Evolutionary conservation across 305 asterid species (phyloP).

Genomic region (Lippia alba): DNA sequence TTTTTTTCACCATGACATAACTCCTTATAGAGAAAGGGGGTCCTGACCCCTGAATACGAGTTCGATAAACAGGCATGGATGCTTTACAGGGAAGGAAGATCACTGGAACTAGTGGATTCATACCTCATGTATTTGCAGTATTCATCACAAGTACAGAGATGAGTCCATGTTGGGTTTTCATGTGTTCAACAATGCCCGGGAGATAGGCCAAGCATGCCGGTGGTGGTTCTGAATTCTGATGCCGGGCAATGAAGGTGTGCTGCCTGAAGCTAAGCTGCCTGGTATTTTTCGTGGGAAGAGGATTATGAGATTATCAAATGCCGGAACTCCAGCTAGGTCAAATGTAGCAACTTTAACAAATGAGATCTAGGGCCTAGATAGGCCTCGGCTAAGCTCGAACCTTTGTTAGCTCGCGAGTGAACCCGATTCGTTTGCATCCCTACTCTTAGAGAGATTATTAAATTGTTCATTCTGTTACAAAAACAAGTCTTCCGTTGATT

Average conservation of each 20-base stretch:
- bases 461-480: background rate
- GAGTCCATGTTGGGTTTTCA: background rate
- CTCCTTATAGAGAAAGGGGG: background rate
- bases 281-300: background rate
- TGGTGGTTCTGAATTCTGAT: background rate
- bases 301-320: background rate
- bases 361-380: background rate
- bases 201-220: background rate
- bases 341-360: background rate
- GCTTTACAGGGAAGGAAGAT: background rate
- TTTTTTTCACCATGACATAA: too few relatives aligned
- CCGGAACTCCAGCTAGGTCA: background rate
- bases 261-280: background rate
- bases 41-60: background rate
- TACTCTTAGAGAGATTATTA: too few relatives aligned
- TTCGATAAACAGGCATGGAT: background rate
- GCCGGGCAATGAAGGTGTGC: background rate
- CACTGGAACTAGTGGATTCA: background rate
- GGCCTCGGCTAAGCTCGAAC: too few relatives aligned
- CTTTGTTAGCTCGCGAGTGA: too few relatives aligned
- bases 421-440: too few relatives aligned
- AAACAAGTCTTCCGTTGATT: background rate
- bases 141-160: background rate
- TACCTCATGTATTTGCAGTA: background rate
- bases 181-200: background rate